A percentile compares a stretch with the other conserved stretches of the same genome.
These are phyloP conservation scores for Eucalyptus pauciflora DNA, from an alignment of 345 rosid species.

Conservation along the genomic window DNA sequence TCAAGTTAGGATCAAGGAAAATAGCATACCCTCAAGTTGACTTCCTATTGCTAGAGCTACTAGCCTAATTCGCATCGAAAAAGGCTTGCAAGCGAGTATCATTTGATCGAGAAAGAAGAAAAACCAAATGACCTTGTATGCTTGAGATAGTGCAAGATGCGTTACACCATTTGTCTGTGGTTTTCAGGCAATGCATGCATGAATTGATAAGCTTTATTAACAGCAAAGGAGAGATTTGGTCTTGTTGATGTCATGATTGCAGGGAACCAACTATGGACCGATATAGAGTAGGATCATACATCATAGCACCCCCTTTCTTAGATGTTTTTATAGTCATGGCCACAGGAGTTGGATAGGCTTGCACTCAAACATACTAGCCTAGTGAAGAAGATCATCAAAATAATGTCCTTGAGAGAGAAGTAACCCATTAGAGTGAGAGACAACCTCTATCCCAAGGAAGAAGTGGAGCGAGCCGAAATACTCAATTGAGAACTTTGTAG, in stretches of 20 bases:
- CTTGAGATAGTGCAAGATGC: not conserved
- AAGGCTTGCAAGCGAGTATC: not conserved
- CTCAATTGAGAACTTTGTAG: not conserved
- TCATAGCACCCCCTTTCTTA: not conserved
- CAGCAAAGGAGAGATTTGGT: not conserved
- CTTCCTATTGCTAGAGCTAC: not conserved
- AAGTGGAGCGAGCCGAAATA: not conserved
- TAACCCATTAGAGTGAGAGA: not conserved
- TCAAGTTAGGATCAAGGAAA: not conserved
- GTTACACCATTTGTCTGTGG: not conserved
- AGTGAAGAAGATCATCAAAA: not conserved
- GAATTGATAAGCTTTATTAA: not conserved
- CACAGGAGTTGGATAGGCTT: not conserved
- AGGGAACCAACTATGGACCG: not conserved
- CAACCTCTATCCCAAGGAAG: not conserved
- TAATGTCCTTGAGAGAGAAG: not conserved
- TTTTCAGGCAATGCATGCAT: not conserved
- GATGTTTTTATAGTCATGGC: not conserved
- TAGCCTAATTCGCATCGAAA: not conserved
- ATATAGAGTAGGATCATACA: not conserved
- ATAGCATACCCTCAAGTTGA: not conserved
- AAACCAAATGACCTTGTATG: not conserved
- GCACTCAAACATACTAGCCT: not conserved
- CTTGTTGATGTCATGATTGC: not conserved
- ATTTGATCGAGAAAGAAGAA: not conserved